Conservation (phyloP, 1,139 yeast species). For the Hanseniaspora uvarum region DNA sequence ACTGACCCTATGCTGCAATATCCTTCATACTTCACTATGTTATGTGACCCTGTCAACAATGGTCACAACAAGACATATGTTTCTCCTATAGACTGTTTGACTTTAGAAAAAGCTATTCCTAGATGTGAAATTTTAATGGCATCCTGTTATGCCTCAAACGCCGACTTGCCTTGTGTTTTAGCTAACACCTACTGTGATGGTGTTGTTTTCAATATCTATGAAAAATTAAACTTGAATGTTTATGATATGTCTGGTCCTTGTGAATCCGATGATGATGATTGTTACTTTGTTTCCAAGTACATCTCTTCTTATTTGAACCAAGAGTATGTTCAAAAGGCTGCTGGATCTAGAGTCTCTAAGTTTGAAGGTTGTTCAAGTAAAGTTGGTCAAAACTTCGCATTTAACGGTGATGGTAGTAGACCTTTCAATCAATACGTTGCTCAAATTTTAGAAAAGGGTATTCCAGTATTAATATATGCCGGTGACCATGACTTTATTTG, state of each 20-base stretch:
- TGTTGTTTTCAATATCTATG: slow-evolving; percentile 78
- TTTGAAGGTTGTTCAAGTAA: slow-evolving; percentile 82
- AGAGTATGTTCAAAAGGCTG: slow-evolving; percentile 59
- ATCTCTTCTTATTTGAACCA: slow-evolving; percentile 61
- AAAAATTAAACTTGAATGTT: slow-evolving; percentile 80
- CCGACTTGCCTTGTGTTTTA: slow-evolving; percentile 87
- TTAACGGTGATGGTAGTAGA: slow-evolving; percentile 89
- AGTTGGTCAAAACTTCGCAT: slow-evolving; percentile 68
- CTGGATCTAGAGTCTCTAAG: slow-evolving; percentile 83
- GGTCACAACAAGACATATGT: slow-evolving; percentile 11
- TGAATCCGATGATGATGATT: slow-evolving; percentile 66
- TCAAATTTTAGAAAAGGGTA: slow-evolving; percentile 45
- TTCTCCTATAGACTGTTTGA: slow-evolving; percentile 62
- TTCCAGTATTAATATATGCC: slow-evolving; percentile 69
- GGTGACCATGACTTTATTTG: slow-evolving; percentile 83
- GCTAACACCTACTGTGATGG: slow-evolving; percentile 87
- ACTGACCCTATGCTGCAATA: slow-evolving; percentile 88
- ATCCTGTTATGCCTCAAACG: slow-evolving; percentile 66
- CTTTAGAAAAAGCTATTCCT: slow-evolving; percentile 62
- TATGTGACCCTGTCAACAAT: slow-evolving; percentile 52
- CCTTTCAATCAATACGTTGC: slow-evolving; percentile 60
- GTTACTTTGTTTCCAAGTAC: slow-evolving; percentile 63
- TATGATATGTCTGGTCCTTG: slow-evolving; percentile 87
- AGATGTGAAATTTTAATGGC: slow-evolving; percentile 74
- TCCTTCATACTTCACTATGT: slow-evolving; percentile 90